phyloP scores from a whole-genome alignment of 208 protist species.

The Herpetomonas samuelpessoai region DNA sequence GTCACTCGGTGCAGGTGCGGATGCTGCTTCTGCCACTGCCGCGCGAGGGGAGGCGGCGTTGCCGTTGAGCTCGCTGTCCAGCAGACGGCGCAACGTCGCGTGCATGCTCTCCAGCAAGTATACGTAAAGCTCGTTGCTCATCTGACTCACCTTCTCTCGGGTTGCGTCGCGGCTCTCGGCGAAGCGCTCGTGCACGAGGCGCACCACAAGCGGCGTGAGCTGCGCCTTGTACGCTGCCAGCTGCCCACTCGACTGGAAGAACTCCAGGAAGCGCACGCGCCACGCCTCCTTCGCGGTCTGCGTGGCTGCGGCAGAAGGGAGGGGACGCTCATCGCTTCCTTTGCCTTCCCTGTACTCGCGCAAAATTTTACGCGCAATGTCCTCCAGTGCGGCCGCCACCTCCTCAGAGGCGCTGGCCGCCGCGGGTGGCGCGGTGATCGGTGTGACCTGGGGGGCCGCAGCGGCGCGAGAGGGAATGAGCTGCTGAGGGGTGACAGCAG shows the following conservation, averaged over 20 bases:
- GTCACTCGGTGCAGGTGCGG: not conserved
- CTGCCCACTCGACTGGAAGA: slow-evolving; percentile 71
- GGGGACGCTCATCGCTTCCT: not conserved
- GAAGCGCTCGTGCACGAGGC: slow-evolving; percentile 67
- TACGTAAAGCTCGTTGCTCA: slow-evolving; percentile 90
- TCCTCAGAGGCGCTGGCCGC: slow-evolving; percentile 24
- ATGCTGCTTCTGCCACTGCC: not conserved
- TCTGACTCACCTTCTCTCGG: slow-evolving; percentile 30
- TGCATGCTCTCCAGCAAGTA: slow-evolving; percentile 87
- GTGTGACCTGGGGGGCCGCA: not conserved
- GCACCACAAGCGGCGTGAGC: slow-evolving; percentile 63
- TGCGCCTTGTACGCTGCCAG: slow-evolving; percentile 70
- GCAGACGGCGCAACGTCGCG: slow-evolving; percentile 40
- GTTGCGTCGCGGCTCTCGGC: slow-evolving; percentile 20
- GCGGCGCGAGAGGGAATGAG: slow-evolving; percentile 59
- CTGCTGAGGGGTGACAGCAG: slow-evolving; percentile 55
- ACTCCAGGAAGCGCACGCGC: slow-evolving; percentile 43
- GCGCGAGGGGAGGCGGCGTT: not conserved
- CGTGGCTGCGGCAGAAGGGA: slow-evolving; percentile 5
- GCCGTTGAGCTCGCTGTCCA: not conserved
- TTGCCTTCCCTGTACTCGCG: slow-evolving; percentile 16
- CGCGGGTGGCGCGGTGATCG: slow-evolving; percentile 12
- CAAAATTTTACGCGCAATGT: slow-evolving; percentile 24
- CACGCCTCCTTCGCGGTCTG: slow-evolving; percentile 21
- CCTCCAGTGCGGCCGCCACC: slow-evolving; percentile 24